Base-by-base conservation (phyloP, 2,329 filamentous ascomycete genomes). In the Diplodia scrobiculata region DNA sequence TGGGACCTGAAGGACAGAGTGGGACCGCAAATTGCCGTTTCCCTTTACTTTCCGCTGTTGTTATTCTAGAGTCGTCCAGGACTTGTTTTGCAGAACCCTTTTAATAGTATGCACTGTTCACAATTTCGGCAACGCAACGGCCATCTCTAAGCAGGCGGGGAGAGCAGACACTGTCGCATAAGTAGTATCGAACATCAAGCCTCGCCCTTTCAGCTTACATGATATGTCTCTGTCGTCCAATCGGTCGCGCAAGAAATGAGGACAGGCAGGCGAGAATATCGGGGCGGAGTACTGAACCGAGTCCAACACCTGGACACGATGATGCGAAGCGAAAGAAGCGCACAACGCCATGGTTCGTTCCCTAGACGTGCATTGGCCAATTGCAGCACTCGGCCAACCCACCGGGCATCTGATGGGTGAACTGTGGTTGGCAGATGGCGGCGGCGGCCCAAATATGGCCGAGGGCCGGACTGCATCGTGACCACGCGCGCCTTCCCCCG, bases 401-500 rank as follows among this genome's bases (percentile, higher is more conserved):
- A 19, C 17, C 17, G 2, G n/a, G 41, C 17, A 45, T 45, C 41
- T 19, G 17, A 9, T 3, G 41, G 17, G 41, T 19, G 41, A 19
- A n/a, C 19, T 19, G 3, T 17, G 55, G 41, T 13, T 47, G 38
- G 21, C 19, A 13, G n/a, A 13, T 13, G 21, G 4, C 19, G 21
- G 4, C 17, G 14, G 17, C 36, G 53, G 34, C 10, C 53, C 29
- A 36, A 21, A n/a, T 36, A 3, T 6, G 52, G 14, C 14, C 36
- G 34, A 7, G 9, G 10, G 3, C 17, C 19, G 52, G 52, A 10
- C 19, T 21, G 19, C 6, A 62, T n/a, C 58, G 58, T 62, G 58
- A 62, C 58, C 19, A 25, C 52, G 53, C 58, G 58, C 45, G 29
- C 27, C 17, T 62, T 62, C 45, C 58, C 25, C 58, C 58, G 29